A percentile compares a stretch with the other conserved stretches of the same genome.
These are phyloP conservation scores for Fusarium sp. DNA, from an alignment of 2,329 filamentous ascomycete genomes.

Conservation along the genomic window DNA sequence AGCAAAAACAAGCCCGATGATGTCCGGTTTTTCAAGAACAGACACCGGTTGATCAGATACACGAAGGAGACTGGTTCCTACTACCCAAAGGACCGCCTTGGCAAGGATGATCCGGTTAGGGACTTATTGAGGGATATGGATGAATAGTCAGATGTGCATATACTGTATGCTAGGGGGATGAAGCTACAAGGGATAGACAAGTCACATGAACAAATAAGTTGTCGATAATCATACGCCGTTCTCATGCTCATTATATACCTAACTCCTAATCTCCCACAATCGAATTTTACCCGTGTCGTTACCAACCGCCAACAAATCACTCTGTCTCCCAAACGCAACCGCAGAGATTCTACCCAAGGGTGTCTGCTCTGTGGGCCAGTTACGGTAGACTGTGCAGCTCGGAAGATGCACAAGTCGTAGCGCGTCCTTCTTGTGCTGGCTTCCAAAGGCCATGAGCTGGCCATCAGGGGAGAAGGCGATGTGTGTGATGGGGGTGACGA, in stretches of 20 bases:
- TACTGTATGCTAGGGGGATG: no score
- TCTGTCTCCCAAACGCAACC: conserved; percentile 71
- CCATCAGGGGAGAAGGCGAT: conserved; percentile 86
- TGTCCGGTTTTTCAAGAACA: conserved; percentile 48
- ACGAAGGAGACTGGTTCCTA: conserved; percentile 40
- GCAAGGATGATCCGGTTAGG: conserved; percentile 51
- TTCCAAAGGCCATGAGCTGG: conserved; percentile 86
- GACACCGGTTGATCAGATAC: conserved; percentile 41
- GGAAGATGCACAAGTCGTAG: conserved; percentile 88
- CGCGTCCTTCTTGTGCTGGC: conserved; percentile 86
- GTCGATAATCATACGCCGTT: conserved; percentile 33
- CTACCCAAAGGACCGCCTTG: conserved; percentile 48
- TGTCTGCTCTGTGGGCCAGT: conserved; percentile 94
- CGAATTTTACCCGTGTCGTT: conserved; percentile 90
- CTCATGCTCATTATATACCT: conserved; percentile 44
- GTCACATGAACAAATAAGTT: not conserved
- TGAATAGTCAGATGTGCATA: no score
- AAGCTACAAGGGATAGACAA: no score
- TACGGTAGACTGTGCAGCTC: conserved; percentile 90
- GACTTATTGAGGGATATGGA: conserved; percentile 7
- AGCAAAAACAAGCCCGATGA: conserved; percentile 41
- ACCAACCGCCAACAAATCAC: conserved; percentile 79
- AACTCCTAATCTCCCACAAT: conserved; percentile 85
- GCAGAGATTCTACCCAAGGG: conserved; percentile 83
- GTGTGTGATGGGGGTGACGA: conserved; percentile 83